Conservation (phyloP, 768 basidiomycete species). For the Lentinula detonsa region DNA sequence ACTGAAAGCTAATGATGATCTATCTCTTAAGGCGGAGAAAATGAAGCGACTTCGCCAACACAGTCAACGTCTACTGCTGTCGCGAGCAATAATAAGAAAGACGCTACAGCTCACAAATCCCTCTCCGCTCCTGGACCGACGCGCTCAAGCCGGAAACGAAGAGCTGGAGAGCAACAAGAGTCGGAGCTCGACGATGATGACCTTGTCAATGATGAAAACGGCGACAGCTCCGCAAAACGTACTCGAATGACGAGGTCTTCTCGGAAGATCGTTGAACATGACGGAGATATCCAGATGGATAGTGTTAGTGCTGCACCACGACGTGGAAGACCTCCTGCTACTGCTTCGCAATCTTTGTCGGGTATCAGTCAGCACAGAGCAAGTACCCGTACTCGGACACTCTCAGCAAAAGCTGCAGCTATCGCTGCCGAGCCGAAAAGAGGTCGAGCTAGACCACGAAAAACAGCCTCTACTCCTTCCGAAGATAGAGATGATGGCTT, state of each 20-base stretch:
- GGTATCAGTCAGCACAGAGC: neutral
- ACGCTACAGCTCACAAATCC: neutral
- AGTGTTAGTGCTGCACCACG: neutral
- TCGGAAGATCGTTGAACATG: neutral
- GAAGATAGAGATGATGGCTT: neutral
- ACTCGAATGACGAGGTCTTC: neutral
- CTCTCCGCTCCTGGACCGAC: neutral
- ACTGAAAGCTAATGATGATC: too few species aligned
- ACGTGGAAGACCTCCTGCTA: neutral
- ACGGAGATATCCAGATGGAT: neutral
- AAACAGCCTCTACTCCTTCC: neutral
- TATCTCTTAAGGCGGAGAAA: neutral
- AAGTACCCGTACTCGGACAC: neutral
- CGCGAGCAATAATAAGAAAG: neutral
- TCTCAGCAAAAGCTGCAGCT: neutral
- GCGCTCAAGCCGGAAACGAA: neutral
- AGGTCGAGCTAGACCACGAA: neutral
- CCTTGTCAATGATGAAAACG: neutral
- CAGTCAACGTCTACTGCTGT: neutral
- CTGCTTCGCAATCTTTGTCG: neutral
- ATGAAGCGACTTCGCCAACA: neutral
- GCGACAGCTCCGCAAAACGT: neutral
- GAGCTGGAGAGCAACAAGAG: neutral
- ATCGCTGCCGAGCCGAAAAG: neutral
- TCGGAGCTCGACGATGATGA: neutral